Evolutionary conservation across 768 basidiomycete species (phyloP), one percentile per base, ranked within the genome.

Genomic region (Suillus weaverae): DNA sequence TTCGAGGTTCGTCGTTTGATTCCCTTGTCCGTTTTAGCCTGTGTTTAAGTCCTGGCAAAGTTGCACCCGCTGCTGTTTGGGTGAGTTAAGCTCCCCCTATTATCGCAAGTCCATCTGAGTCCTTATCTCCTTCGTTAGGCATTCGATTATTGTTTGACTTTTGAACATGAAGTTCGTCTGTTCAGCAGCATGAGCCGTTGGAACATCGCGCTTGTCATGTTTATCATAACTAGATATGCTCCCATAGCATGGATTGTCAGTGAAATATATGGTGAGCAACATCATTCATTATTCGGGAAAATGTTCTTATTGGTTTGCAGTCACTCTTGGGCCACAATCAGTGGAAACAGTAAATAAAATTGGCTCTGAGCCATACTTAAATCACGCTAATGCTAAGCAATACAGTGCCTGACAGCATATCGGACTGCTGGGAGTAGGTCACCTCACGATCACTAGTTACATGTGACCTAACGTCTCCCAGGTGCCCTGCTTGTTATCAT

Each of bases 151-250:
- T 65, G 64, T 32, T 51, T 67, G 30, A 67, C 66, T 18, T 41
- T 67, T 13, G 66, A 65, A 36, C 53, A 62, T 32, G 66, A 67
- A 50, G 64, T 62, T 16, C 66, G 64, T 20, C 48, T 67, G 10
- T 32, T 67, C 36, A 61, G 33, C 13, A 46, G 46, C 32, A 57
- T 51, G 18, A 38, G 61, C 4, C 30, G 54, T 20, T 57, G 51
- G 66, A 41, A 50, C 36, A 26, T 67, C 20, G 30, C 66, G 1
- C 61, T 35, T 41, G 14, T 62, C 26, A 41, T 67, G 46, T 67
- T 65, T 44, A 54, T 67, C 32, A 41, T 64, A 39, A 67, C 66
- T 4, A 54, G 66, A 61, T 67, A 67, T 44, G 50, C 43, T 44
- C 64, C 66, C 33, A 36, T 65, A 30, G 26, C 48, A 9, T 64